Conservation (phyloP, 1,139 yeast species). For the Suhomyces atakaporum region DNA sequence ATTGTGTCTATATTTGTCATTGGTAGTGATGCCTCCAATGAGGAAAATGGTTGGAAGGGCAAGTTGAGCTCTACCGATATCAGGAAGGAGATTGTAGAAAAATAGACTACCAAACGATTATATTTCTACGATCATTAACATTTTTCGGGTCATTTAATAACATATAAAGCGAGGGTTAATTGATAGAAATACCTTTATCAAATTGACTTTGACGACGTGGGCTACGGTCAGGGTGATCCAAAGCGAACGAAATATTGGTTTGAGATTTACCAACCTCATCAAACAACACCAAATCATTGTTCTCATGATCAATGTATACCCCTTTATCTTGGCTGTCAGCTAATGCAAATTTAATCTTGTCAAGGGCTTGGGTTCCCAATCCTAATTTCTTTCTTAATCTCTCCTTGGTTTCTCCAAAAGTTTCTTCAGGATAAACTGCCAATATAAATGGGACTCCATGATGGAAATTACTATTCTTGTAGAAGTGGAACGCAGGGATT, state of each 20-base stretch:
- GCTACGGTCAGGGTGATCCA: slow-evolving; percentile 84
- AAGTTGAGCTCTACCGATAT: slow-evolving; percentile 82
- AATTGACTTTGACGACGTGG: slow-evolving; percentile 47
- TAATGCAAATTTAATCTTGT: slow-evolving; percentile 67
- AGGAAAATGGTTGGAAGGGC: slow-evolving; percentile 54
- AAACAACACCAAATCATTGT: slow-evolving; percentile 55
- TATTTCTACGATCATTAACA: not conserved
- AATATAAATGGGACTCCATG: slow-evolving; percentile 93
- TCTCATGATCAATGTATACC: slow-evolving; percentile 51
- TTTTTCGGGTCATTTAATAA: not conserved
- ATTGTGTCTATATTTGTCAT: slow-evolving; percentile 69
- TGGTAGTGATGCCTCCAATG: slow-evolving; percentile 52
- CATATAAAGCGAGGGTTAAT: slow-evolving; percentile 17
- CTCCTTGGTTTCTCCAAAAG: slow-evolving; percentile 60
- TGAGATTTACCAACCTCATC: slow-evolving; percentile 51
- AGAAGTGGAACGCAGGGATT: slow-evolving; percentile 65
- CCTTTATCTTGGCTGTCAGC: slow-evolving; percentile 47
- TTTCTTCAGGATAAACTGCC: slow-evolving; percentile 65
- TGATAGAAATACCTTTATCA: slow-evolving; percentile 64
- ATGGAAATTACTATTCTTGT: slow-evolving; percentile 64
- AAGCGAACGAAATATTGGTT: slow-evolving; percentile 52
- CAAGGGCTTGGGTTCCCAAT: slow-evolving; percentile 75
- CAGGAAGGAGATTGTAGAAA: slow-evolving; percentile 26
- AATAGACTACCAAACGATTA: too few relatives aligned
- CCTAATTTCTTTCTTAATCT: slow-evolving; percentile 73